Conservation (phyloP, 2,329 filamentous ascomycete species). For the Piedraia hortae region DNA sequence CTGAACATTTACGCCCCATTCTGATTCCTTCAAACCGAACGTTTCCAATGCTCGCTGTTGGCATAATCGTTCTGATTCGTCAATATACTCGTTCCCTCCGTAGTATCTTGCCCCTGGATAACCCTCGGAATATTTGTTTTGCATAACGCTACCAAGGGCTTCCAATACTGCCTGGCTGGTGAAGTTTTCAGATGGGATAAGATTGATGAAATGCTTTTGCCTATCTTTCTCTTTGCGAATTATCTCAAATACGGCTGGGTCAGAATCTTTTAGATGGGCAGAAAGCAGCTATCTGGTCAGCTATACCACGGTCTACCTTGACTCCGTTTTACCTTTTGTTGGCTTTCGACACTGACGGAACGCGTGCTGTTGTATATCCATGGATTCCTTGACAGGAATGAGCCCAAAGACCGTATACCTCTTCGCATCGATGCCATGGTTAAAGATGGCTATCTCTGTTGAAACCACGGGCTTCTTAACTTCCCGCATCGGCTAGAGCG, state of each 20-base stretch:
- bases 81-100: constrained; percentile 88
- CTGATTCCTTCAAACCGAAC: constrained; percentile 53
- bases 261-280: constrained; percentile 52
- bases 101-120: constrained; percentile 94
- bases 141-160: constrained; percentile 80
- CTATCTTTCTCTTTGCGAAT: constrained; percentile 89
- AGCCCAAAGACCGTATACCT: no score
- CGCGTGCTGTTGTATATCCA: constrained; percentile 11
- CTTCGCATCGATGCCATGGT: no score
- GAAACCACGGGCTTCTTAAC: no score
- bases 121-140: constrained; percentile 97
- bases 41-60: constrained; percentile 72
- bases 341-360: constrained; percentile 18
- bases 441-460: no score
- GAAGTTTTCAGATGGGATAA: constrained; percentile 89
- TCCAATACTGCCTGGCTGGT: constrained; percentile 81
- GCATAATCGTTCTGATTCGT: constrained; percentile 66
- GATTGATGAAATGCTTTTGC: constrained; percentile 95
- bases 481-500: no score
- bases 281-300: constrained; percentile 48
- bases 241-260: constrained; percentile 67
- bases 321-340: constrained; percentile 18
- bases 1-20: constrained; percentile 96
- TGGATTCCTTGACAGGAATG: no score
- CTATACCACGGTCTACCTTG: neutral